Conservation (phyloP, 768 basidiomycete species). For the Phallus indusiatus region DNA sequence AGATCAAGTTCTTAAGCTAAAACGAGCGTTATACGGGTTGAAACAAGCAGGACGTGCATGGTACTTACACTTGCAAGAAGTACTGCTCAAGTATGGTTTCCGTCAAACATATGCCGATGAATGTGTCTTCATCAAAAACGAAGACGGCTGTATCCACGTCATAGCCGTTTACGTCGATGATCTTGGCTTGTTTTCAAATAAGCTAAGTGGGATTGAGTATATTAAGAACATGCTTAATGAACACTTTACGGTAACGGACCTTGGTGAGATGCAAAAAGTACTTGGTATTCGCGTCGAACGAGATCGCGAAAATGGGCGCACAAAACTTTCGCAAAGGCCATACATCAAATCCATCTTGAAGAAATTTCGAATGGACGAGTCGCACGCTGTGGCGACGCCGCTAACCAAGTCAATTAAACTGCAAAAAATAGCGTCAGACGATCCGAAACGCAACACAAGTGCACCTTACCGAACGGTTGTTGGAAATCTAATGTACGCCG, state of each 20-base stretch:
- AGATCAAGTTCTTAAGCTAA: constrained; percentile 6
- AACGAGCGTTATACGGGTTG: constrained; percentile 28
- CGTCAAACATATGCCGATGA: not conserved
- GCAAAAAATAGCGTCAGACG: not conserved
- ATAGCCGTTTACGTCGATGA: constrained; percentile 11
- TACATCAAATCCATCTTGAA: not conserved
- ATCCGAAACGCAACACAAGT: not conserved
- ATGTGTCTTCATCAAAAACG: constrained; percentile 17
- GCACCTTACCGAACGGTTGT: constrained; percentile 19
- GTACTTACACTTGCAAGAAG: constrained; percentile 20
- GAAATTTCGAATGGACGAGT: not conserved
- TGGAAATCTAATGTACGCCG: constrained; percentile 27
- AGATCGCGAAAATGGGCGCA: not conserved
- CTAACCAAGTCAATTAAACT: not conserved
- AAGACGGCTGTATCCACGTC: constrained; percentile 12
- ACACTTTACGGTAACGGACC: constrained; percentile 13
- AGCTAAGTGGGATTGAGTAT: not conserved
- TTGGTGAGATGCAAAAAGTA: constrained; percentile 7
- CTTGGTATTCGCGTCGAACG: not conserved
- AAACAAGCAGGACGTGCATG: constrained; percentile 27
- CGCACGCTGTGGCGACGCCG: not conserved
- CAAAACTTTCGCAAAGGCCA: not conserved
- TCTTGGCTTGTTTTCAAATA: not conserved
- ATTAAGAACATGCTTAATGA: constrained; percentile 6
- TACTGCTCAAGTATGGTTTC: not conserved